These are phyloP conservation scores for Orbilia blumenaviensis DNA, from an alignment of 2,329 filamentous ascomycete species.

Conservation along the genomic window DNA sequence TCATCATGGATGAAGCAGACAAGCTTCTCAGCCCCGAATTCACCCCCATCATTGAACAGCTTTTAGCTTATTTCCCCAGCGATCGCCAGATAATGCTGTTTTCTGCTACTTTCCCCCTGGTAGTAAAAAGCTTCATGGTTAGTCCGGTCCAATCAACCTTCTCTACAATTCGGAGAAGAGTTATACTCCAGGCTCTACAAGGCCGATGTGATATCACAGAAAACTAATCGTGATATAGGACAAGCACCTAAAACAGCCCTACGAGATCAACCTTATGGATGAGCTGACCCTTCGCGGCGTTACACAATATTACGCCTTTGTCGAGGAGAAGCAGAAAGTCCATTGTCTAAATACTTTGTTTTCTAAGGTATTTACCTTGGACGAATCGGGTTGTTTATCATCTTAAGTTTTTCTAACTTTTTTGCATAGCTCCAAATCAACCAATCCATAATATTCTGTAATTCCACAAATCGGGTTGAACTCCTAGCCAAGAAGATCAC, in stretches of 20 bases:
- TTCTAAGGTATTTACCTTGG: slow-evolving; percentile 70
- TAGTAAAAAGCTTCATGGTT: slow-evolving; percentile 88
- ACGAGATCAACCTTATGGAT: slow-evolving; percentile 99
- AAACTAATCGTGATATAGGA: slow-evolving; percentile 66
- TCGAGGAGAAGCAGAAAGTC: slow-evolving; percentile 99
- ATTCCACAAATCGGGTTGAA: slow-evolving; percentile 98
- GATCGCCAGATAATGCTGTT: slow-evolving; percentile 99
- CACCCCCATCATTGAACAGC: slow-evolving; percentile 94
- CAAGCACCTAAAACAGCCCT: slow-evolving; percentile 94
- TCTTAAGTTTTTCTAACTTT: not conserved
- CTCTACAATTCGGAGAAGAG: no score
- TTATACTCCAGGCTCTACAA: no score
- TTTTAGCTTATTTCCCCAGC: slow-evolving; percentile 93
- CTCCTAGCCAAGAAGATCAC: slow-evolving; percentile 99
- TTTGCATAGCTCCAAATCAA: slow-evolving; percentile 83
- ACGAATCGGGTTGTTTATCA: not conserved
- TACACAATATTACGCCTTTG: slow-evolving; percentile 98
- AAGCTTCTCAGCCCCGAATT: slow-evolving; percentile 97
- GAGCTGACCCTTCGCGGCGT: slow-evolving; percentile 97
- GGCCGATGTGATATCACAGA: no score
- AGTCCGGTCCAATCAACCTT: no score
- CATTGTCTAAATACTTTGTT: slow-evolving; percentile 99
- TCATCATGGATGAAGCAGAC: slow-evolving; percentile 99
- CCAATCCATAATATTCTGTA: slow-evolving; percentile 99
- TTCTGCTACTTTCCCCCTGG: slow-evolving; percentile 95